Percentiles rank a stretch among this genome's conserved stretches.
Evolutionary conservation across 306 rosid genomes (phyloP).

Genomic region (Ammopiptanthus mongolicus): DNA sequence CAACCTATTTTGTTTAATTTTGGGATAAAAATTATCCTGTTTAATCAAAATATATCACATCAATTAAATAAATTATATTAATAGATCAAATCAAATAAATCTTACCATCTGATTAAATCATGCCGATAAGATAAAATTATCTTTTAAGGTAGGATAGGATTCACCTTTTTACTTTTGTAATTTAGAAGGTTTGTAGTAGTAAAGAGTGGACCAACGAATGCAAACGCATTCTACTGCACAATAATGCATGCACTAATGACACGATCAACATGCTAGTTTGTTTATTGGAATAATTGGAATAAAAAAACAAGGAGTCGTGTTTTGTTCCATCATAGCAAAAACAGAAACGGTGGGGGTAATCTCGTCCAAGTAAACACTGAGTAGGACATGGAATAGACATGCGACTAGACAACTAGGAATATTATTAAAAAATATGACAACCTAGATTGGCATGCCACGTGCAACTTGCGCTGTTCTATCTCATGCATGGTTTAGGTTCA

Average conservation of each 20-base stretch:
- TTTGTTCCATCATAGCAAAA: neutral
- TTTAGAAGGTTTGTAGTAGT: neutral
- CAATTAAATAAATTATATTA: too few relatives aligned
- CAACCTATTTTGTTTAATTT: too few relatives aligned
- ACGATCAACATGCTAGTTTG: neutral
- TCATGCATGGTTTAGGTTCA: conserved; percentile 2
- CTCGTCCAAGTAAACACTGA: neutral
- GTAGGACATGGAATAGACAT: neutral
- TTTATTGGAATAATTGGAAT: neutral
- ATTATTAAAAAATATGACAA: neutral
- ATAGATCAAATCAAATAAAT: too few relatives aligned
- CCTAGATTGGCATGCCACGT: conserved; percentile 25
- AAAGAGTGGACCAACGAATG: neutral
- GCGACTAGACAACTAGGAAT: conserved; percentile 3
- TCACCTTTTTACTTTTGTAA: neutral
- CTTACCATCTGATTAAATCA: too few relatives aligned
- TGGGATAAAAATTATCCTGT: too few relatives aligned
- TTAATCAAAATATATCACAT: too few relatives aligned
- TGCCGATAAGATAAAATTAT: too few relatives aligned
- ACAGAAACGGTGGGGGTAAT: conserved; percentile 1
- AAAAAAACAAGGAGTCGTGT: neutral
- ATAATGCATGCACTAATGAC: conserved; percentile 8
- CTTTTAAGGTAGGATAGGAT: too few relatives aligned
- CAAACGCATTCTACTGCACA: neutral
- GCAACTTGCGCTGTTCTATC: conserved; percentile 9